Evolutionary conservation across 2,329 filamentous ascomycete genomes (phyloP).

Genomic region (Phialophora chinensis): DNA sequence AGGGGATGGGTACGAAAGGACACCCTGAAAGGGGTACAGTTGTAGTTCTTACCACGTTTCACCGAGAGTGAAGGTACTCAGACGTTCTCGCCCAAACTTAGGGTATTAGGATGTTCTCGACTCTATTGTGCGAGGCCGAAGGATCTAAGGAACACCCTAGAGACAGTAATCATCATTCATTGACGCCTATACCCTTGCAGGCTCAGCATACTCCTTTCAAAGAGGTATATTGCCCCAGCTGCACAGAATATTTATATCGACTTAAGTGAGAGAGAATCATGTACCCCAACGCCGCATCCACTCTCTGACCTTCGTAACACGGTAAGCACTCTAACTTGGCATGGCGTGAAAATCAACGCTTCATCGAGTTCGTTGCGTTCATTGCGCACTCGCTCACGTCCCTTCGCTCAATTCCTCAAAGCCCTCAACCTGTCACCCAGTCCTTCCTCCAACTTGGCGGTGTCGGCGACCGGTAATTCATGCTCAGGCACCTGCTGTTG

Average conservation of each 20-base stretch:
- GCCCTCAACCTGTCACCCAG: constrained; percentile 44
- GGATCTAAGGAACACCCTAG: background rate
- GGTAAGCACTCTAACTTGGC: background rate
- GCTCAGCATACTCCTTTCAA: background rate
- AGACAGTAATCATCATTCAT: background rate
- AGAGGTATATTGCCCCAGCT: background rate
- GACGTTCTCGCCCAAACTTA: too few relatives aligned
- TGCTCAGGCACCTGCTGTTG: constrained; percentile 36
- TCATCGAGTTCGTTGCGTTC: background rate
- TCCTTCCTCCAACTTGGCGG: constrained; percentile 42
- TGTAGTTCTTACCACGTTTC: too few relatives aligned
- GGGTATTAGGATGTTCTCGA: too few relatives aligned
- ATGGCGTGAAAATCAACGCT: background rate
- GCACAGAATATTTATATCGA: background rate
- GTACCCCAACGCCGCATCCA: background rate
- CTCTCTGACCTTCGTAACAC: background rate
- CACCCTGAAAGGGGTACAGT: too few relatives aligned
- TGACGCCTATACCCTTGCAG: background rate
- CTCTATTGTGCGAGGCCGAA: background rate
- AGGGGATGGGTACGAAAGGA: too few relatives aligned
- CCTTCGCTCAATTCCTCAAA: constrained; percentile 41
- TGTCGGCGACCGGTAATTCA: constrained; percentile 37
- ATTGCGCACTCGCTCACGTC: background rate
- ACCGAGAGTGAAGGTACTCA: too few relatives aligned
- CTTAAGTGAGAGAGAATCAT: background rate